Evolutionary conservation across 768 basidiomycete genomes (phyloP), one percentile per base, ranked within the genome.

Genomic region (Leccinum longicurvipes): DNA sequence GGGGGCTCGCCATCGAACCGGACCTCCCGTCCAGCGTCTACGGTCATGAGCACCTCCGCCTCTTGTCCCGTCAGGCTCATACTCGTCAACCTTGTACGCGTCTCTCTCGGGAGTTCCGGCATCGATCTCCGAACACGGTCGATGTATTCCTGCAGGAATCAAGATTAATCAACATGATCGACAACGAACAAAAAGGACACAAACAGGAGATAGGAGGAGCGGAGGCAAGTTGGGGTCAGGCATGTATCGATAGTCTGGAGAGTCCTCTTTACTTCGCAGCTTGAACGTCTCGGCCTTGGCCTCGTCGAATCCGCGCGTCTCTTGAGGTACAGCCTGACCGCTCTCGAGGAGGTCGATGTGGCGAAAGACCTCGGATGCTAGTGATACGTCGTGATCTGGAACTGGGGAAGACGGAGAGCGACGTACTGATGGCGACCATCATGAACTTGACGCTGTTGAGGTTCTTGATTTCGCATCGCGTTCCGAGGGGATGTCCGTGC

Each of bases 161-260:
- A 9, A 21, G 48, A 28, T 36, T 34, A 29, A 50, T 45, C 56
- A 2, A 24, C 59, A 47, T 10, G 4, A n/a, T 15, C 15, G 24
- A 36, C 5, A 23, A 9, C 32, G 23, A 21, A 29, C 54, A 48
- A 48, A 21, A 44, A 59, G 62, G 14, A 15, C 8, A 63, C 60
- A 17, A 55, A 82, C 85, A 56, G 81, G 67, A 54, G 79, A 78
- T 7, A 90, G 64, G 29, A 82, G 65, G 6, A 98, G 73, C 0
- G 85, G 81, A 1, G 93, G 93, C 1, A 98, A 73, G 68, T 98
- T 98, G 0, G 93, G 86, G 68, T 99, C 97, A 0, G 97, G 97
- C 92, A 99, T 96, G 74, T 98, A 98, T 17, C 91, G 82, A 69
- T 98, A 99, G 69, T 99, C 97, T 1, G 91, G 93, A 0, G 93